Evolutionary conservation across 768 basidiomycete species (phyloP).

Genomic region (Agrocybe praecox): DNA sequence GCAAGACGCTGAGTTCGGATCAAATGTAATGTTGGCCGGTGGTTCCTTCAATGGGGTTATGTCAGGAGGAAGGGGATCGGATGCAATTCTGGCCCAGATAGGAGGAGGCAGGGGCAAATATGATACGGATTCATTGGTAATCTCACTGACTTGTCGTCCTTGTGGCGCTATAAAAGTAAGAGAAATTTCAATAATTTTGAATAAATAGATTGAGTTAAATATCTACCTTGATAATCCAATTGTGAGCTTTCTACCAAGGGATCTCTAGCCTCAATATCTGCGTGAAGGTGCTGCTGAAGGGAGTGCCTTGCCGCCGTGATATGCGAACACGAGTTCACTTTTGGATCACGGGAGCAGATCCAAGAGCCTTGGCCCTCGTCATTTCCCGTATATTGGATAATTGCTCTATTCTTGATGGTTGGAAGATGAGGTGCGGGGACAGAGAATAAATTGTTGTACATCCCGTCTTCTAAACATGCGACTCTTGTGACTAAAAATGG

Average conservation of each 20-base stretch:
- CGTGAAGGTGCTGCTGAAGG: too few species aligned
- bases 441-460: constrained; percentile 3
- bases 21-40: constrained; percentile 4
- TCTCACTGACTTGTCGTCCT: neutral
- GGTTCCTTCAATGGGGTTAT: neutral
- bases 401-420: constrained; percentile 5
- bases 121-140: constrained; percentile 4
- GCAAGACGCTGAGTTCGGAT: constrained; percentile 8
- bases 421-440: neutral
- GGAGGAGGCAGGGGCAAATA: constrained; percentile 13
- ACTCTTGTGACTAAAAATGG: constrained; percentile 6
- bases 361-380: constrained; percentile 7
- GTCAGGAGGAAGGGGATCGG: constrained; percentile 5
- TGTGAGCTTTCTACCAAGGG: too few species aligned
- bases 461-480: neutral
- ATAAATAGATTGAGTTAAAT: neutral
- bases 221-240: too few species aligned
- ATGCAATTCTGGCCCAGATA: constrained; percentile 11
- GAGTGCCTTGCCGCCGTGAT: too few species aligned
- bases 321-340: too few species aligned
- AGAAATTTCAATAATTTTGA: constrained; percentile 1
- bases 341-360: too few species aligned
- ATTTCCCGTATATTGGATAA: constrained; percentile 2
- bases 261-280: too few species aligned
- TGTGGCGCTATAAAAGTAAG: constrained; percentile 5